Evolutionary conservation across 495 filamentous ascomycete species (phyloP).

Genomic region (Evansstolkia leycettana): DNA sequence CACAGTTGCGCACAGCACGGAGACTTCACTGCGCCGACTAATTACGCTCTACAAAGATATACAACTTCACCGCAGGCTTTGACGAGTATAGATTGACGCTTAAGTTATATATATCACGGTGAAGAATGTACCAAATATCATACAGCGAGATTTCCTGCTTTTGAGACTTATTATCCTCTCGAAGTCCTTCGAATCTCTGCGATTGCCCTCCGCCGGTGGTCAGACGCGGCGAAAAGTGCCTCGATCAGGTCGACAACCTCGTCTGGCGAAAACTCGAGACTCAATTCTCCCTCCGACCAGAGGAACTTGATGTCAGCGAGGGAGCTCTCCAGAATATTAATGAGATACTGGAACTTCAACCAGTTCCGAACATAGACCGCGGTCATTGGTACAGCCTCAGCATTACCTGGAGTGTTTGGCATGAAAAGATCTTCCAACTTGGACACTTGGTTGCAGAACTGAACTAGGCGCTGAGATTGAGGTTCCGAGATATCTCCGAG

Average conservation of each 20-base stretch:
- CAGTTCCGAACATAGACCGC: conserved; percentile 71
- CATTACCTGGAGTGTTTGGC: conserved; percentile 30
- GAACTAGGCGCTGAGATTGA: conserved; percentile 68
- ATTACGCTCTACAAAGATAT: no score
- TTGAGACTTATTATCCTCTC: conserved; percentile 6
- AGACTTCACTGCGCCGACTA: conserved; percentile 12
- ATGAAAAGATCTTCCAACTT: conserved; percentile 65
- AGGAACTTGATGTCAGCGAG: conserved; percentile 79
- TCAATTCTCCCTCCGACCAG: conserved; percentile 77
- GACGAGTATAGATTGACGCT: no score
- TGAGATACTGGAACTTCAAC: conserved; percentile 81
- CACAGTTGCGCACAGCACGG: conserved; percentile 31
- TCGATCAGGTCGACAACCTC: conserved; percentile 83
- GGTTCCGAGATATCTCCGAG: conserved; percentile 74
- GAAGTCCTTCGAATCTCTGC: conserved; percentile 53
- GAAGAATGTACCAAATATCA: no score
- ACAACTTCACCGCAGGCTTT: no score
- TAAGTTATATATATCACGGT: no score
- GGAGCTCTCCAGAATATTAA: conserved; percentile 81
- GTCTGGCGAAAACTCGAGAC: conserved; percentile 66
- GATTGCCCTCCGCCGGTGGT: conserved; percentile 62
- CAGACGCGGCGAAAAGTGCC: conserved; percentile 82
- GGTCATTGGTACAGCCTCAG: conserved; percentile 48
- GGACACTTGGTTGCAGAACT: conserved; percentile 59
- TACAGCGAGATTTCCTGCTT: no score